Evolutionary conservation across 495 filamentous ascomycete species (phyloP).

Genomic region (Penicillium coffeae): DNA sequence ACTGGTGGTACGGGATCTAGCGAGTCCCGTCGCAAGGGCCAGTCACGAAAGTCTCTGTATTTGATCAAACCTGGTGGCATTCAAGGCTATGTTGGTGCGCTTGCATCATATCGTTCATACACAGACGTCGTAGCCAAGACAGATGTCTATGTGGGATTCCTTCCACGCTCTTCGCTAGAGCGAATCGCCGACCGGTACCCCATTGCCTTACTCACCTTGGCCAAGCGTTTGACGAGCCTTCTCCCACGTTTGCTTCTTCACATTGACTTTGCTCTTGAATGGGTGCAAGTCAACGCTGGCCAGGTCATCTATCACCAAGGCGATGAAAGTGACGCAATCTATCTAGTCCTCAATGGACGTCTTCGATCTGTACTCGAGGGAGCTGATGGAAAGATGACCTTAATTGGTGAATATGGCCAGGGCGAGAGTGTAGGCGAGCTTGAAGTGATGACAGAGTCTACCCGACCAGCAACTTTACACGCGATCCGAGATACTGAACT

Average conservation of each 20-base stretch:
- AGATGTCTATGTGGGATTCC: constrained; percentile 96
- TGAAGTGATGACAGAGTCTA: constrained; percentile 94
- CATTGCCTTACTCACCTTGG: constrained; percentile 89
- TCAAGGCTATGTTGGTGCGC: constrained; percentile 87
- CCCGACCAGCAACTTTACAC: constrained; percentile 81
- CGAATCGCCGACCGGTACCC: constrained; percentile 89
- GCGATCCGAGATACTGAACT: constrained; percentile 96
- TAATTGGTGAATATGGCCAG: constrained; percentile 90
- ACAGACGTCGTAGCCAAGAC: constrained; percentile 97
- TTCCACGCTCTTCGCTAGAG: constrained; percentile 81
- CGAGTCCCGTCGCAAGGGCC: constrained; percentile 46
- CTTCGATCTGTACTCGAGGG: constrained; percentile 75
- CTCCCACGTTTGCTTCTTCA: constrained; percentile 90
- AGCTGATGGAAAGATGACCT: constrained; percentile 75
- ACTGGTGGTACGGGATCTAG: constrained; percentile 27
- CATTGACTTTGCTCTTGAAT: constrained; percentile 96
- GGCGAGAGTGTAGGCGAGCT: constrained; percentile 96
- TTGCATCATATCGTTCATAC: constrained; percentile 93
- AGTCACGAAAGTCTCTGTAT: constrained; percentile 70
- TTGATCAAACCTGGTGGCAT: constrained; percentile 93
- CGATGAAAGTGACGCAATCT: constrained; percentile 97
- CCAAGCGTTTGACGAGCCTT: constrained; percentile 84
- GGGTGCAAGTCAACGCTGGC: constrained; percentile 93
- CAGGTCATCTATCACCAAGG: constrained; percentile 91
- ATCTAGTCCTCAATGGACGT: constrained; percentile 92